These are phyloP conservation scores for Marasmius sp. DNA, from an alignment of 1,284 basidiomycete species.

Conservation along the genomic window DNA sequence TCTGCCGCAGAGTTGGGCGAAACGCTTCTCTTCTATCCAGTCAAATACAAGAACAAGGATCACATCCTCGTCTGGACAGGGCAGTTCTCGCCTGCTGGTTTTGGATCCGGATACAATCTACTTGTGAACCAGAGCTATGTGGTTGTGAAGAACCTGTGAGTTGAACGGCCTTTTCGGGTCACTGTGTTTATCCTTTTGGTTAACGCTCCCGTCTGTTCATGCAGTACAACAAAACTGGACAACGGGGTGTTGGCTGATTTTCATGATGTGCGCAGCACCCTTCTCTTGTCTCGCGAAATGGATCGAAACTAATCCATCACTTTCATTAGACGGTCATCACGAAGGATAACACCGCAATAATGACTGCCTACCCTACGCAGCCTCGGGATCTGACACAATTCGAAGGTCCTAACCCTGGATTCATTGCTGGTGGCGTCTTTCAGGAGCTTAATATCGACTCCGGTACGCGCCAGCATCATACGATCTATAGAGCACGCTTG, in stretches of 20 bases:
- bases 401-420: neutral
- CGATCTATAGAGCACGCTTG: neutral
- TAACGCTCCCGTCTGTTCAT: neutral
- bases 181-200: neutral
- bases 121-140: neutral
- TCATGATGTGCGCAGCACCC: neutral
- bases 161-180: neutral
- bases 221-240: neutral
- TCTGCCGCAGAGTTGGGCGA: neutral
- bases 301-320: neutral
- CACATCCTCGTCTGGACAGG: neutral
- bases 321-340: neutral
- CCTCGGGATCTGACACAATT: neutral
- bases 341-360: neutral
- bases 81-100: neutral
- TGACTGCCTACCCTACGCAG: neutral
- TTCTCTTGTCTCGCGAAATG: neutral
- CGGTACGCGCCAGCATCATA: neutral
- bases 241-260: conserved; percentile 1
- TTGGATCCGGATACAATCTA: neutral
- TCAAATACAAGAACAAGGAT: neutral
- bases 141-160: neutral
- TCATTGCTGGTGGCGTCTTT: neutral
- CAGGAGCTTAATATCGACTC: conserved; percentile 2
- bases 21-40: neutral